phyloP scores from a whole-genome alignment of 306 rosid species.

The Trifolium repens region DNA sequence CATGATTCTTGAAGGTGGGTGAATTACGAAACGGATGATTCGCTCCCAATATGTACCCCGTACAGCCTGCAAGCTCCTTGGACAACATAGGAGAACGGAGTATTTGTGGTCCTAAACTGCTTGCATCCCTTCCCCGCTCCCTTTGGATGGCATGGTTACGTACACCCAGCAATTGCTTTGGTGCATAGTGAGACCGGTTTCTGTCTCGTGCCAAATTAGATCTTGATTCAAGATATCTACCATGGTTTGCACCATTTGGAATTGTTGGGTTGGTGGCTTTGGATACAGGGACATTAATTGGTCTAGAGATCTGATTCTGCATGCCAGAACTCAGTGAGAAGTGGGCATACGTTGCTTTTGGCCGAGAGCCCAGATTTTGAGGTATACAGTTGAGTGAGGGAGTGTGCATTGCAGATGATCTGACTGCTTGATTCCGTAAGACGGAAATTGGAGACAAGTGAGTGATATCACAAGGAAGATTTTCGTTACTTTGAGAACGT shows the following conservation, averaged over 20 bases:
- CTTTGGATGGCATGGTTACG: conserved; percentile 45
- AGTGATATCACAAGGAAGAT: conserved; percentile 34
- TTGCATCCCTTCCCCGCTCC: conserved; percentile 43
- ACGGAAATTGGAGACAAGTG: conserved; percentile 47
- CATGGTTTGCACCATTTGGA: conserved; percentile 47
- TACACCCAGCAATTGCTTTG: conserved; percentile 48
- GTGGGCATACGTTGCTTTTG: conserved; percentile 24
- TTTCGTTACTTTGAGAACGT: conserved; percentile 32
- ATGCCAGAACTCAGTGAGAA: conserved; percentile 35
- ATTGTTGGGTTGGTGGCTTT: conserved; percentile 26
- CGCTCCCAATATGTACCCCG: conserved; percentile 27
- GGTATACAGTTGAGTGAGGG: conserved; percentile 31
- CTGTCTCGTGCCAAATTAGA: conserved; percentile 43
- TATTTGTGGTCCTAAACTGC: conserved; percentile 38
- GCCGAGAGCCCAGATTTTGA: conserved; percentile 41
- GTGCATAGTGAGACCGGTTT: conserved; percentile 30
- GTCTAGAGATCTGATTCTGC: conserved; percentile 47
- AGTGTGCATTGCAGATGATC: conserved; percentile 41
- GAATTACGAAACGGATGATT: conserved; percentile 39
- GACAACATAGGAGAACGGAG: conserved; percentile 41
- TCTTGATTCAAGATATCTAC: conserved; percentile 44
- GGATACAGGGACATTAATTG: conserved; percentile 33
- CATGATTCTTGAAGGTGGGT: conserved; percentile 41
- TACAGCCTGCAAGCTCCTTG: conserved; percentile 42
- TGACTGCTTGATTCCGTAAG: conserved; percentile 42